These are phyloP conservation scores for Cercospora beticola DNA, from an alignment of 2,329 filamentous ascomycete species.

Conservation along the genomic window DNA sequence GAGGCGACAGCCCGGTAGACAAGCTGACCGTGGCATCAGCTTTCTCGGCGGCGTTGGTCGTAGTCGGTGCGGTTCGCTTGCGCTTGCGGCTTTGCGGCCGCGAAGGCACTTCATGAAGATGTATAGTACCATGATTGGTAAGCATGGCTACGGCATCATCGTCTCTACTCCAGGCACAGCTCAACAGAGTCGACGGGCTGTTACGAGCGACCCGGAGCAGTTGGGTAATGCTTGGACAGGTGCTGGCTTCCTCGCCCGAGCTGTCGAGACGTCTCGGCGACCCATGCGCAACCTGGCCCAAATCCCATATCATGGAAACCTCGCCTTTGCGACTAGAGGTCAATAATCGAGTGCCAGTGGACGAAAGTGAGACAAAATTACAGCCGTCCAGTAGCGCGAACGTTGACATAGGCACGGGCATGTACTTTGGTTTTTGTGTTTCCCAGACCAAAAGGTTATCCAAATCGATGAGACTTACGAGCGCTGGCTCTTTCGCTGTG, in stretches of 20 bases:
- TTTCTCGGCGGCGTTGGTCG: conserved; percentile 31
- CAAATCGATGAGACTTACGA: conserved; percentile 74
- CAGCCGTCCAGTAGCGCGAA: conserved; percentile 72
- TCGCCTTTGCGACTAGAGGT: conserved; percentile 83
- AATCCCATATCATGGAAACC: conserved; percentile 76
- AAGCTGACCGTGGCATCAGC: conserved; percentile 37
- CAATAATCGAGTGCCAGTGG: conserved; percentile 70
- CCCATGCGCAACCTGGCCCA: conserved; percentile 59
- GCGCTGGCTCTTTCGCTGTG: conserved; percentile 63
- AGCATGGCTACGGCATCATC: conserved; percentile 84
- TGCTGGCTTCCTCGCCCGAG: conserved; percentile 24
- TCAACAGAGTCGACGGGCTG: conserved; percentile 86
- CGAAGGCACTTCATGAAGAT: conserved; percentile 79
- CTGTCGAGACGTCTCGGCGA: conserved; percentile 18
- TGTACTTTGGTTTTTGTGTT: conserved; percentile 47
- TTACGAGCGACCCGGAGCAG: conserved; percentile 86
- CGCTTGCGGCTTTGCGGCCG: conserved; percentile 39
- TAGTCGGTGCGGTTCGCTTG: conserved; percentile 28
- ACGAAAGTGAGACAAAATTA: conserved; percentile 77
- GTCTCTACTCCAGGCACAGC: conserved; percentile 82
- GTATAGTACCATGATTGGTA: conserved; percentile 91
- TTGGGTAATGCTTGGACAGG: conserved; percentile 65
- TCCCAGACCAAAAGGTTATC: conserved; percentile 55
- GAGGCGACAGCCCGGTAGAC: conserved; percentile 35
- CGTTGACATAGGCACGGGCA: conserved; percentile 63